These are phyloP conservation scores for Cyathus striatus DNA, from an alignment of 768 basidiomycete species.

Conservation along the genomic window DNA sequence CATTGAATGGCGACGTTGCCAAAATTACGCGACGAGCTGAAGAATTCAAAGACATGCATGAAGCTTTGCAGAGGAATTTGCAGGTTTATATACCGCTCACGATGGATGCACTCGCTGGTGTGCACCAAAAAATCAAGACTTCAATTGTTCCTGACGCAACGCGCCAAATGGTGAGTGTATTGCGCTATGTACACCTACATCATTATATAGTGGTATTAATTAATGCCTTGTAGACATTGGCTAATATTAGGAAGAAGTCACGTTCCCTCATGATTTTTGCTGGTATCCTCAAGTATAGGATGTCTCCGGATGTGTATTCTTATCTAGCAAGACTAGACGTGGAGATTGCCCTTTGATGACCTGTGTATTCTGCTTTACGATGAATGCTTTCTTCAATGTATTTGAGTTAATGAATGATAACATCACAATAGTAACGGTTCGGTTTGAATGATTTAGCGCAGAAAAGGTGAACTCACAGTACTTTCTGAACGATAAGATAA, in stretches of 20 bases:
- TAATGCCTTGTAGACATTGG: conserved; percentile 47
- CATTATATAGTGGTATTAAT: conserved; percentile 5
- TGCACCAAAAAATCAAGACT: conserved; percentile 74
- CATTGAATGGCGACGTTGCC: conserved; percentile 78
- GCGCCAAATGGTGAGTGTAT: conserved; percentile 61
- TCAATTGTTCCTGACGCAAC: conserved; percentile 70
- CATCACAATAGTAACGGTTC: no score
- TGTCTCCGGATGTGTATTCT: conserved; percentile 87
- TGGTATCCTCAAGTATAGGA: conserved; percentile 80
- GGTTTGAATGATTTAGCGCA: no score
- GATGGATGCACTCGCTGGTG: conserved; percentile 86
- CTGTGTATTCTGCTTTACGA: no score
- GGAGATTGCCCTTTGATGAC: conserved; percentile 65
- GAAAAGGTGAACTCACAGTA: no score
- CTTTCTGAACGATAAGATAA: no score
- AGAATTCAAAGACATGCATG: conserved; percentile 83
- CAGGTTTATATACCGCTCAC: conserved; percentile 83
- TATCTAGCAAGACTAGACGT: conserved; percentile 84
- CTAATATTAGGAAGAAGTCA: conserved; percentile 70
- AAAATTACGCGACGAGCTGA: conserved; percentile 84
- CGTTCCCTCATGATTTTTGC: conserved; percentile 86
- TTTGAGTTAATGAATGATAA: no score
- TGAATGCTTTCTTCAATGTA: no score
- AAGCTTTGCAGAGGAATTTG: conserved; percentile 84
- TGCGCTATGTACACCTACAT: background rate